phyloP scores from a whole-genome alignment of 768 basidiomycete species.

The Rhizopogon rudus region DNA sequence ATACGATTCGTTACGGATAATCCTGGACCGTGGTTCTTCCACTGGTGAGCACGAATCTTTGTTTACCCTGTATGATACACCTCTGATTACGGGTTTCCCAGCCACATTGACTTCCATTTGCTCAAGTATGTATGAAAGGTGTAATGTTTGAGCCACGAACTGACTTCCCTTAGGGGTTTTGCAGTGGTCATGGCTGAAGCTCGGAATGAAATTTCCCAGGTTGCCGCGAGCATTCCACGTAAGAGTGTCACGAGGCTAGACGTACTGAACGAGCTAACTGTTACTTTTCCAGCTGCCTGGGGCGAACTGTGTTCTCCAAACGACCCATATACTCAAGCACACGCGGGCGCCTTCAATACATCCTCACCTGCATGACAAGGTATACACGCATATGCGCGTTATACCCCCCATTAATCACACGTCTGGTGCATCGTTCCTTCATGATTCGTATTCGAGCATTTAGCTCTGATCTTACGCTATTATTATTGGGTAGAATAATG shows the following conservation, averaged over 20 bases:
- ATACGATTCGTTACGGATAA: slow-evolving; percentile 64
- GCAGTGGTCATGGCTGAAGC: slow-evolving; percentile 27
- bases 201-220: slow-evolving; percentile 7
- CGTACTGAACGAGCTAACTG: not conserved
- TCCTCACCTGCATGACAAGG: not conserved
- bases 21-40: slow-evolving; percentile 56
- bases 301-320: slow-evolving; percentile 10
- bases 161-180: slow-evolving; percentile 22
- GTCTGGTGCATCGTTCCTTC: not conserved
- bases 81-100: slow-evolving; percentile 5
- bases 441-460: too few relatives aligned
- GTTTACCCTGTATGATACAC: not conserved
- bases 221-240: slow-evolving; percentile 13
- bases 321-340: not conserved
- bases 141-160: not conserved
- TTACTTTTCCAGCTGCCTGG: slow-evolving; percentile 15
- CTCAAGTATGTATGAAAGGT: slow-evolving; percentile 10
- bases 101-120: slow-evolving; percentile 29
- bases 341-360: not conserved
- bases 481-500: too few relatives aligned
- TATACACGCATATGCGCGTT: not conserved
- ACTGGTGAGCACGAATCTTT: slow-evolving; percentile 23
- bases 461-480: too few relatives aligned
- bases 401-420: not conserved
- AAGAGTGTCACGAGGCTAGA: not conserved